A percentile compares a stretch with the other conserved stretches of the same genome.
phyloP scores from a whole-genome alignment of 805 yeast species.

The Lachancea dasiensis region DNA sequence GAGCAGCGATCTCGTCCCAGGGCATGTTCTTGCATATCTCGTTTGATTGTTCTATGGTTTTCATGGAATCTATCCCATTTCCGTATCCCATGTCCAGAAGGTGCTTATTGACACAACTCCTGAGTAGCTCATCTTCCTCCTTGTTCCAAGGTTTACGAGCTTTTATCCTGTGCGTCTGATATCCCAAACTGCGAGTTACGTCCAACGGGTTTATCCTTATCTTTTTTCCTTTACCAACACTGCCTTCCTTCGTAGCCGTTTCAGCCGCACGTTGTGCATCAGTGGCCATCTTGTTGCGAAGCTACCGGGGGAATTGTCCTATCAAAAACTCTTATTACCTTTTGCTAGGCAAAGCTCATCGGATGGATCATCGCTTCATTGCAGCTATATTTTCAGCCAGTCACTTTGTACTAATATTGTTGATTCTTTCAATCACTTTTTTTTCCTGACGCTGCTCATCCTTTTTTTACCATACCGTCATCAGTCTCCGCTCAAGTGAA shows the following conservation, averaged over 20 bases:
- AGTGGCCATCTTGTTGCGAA: too few relatives aligned
- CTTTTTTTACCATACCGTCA: too few relatives aligned
- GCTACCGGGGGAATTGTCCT: too few relatives aligned
- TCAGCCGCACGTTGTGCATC: too few relatives aligned
- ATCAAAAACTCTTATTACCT: too few relatives aligned
- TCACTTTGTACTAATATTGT: too few relatives aligned
- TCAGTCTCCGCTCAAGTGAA: too few relatives aligned
- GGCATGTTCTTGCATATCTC: slow-evolving; percentile 36
- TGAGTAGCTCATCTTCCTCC: slow-evolving; percentile 61
- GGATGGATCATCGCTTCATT: background rate
- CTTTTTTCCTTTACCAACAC: slow-evolving; percentile 4
- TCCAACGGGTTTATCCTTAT: slow-evolving; percentile 34
- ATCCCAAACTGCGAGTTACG: slow-evolving; percentile 67
- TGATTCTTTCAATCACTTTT: too few relatives aligned
- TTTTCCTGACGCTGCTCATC: too few relatives aligned
- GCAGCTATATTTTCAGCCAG: background rate
- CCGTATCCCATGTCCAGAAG: slow-evolving; percentile 32
- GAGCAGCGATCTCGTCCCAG: slow-evolving; percentile 56
- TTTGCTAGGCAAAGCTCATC: background rate
- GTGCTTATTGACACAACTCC: slow-evolving; percentile 37
- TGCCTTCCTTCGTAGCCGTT: too few relatives aligned
- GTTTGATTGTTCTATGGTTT: slow-evolving; percentile 24
- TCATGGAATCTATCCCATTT: slow-evolving; percentile 32
- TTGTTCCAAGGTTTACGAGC: slow-evolving; percentile 67
- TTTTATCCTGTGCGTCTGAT: slow-evolving; percentile 61